These are phyloP conservation scores for Aurinia saxatilis DNA, from an alignment of 345 rosid genomes.

Conservation along the genomic window DNA sequence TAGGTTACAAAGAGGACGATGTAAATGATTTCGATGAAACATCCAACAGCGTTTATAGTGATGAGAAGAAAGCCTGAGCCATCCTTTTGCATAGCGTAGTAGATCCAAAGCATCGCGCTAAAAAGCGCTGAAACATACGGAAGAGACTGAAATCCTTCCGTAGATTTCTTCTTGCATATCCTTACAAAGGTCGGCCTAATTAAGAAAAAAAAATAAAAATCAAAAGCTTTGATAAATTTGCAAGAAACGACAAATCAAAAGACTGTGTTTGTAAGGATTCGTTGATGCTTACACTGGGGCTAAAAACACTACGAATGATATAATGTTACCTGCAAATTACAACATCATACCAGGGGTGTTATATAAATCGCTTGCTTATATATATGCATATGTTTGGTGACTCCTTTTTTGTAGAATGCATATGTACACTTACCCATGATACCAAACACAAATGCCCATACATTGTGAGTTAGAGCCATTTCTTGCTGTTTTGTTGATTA, in stretches of 20 bases:
- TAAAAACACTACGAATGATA: conserved; percentile 46
- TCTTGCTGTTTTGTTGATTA: background rate
- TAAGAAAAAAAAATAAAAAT: background rate
- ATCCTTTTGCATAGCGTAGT: conserved; percentile 37
- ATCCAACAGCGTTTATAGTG: conserved; percentile 44
- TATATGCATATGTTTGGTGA: background rate
- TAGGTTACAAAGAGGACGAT: conserved; percentile 34
- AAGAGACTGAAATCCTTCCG: conserved; percentile 48
- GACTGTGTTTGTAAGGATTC: background rate
- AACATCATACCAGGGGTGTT: background rate
- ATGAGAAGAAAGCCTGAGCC: conserved; percentile 39
- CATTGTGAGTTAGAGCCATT: conserved; percentile 28
- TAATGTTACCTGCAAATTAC: conserved; percentile 43
- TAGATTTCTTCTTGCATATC: conserved; percentile 45
- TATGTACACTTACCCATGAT: conserved; percentile 23
- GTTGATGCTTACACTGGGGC: conserved; percentile 52
- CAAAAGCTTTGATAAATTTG: background rate
- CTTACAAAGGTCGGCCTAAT: conserved; percentile 49
- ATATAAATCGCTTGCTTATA: background rate
- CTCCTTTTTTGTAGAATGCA: background rate
- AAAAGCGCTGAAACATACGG: conserved; percentile 45
- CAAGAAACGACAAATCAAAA: background rate
- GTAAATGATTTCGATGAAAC: conserved; percentile 42
- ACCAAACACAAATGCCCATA: conserved; percentile 30
- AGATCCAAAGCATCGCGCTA: conserved; percentile 46